phyloP scores from a whole-genome alignment of 257 asterid species.

The Cruciata laevipes region DNA sequence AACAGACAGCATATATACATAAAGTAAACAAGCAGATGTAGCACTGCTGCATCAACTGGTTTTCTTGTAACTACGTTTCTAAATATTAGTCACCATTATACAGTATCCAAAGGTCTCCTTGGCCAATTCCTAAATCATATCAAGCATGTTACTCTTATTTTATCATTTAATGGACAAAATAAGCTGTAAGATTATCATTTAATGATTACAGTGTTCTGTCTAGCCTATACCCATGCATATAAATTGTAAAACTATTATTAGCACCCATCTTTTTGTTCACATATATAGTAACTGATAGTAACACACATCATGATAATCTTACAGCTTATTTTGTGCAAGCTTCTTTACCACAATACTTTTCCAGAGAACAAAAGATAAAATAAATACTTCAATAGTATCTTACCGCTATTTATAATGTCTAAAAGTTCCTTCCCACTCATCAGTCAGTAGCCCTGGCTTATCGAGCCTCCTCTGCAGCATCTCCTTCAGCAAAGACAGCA shows the following conservation, averaged over 20 bases:
- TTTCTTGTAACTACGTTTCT: not conserved
- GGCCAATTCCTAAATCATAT: not conserved
- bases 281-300: too few relatives aligned
- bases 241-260: too few relatives aligned
- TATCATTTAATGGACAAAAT: too few relatives aligned
- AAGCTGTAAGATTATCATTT: too few relatives aligned
- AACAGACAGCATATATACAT: too few relatives aligned
- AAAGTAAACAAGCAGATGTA: too few relatives aligned
- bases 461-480: constrained; percentile 93
- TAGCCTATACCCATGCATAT: not conserved
- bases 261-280: not conserved
- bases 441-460: constrained; percentile 93
- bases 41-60: not conserved
- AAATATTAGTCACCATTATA: not conserved
- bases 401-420: constrained; percentile 70
- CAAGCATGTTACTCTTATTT: not conserved
- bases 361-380: not conserved
- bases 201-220: not conserved
- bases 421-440: constrained; percentile 91
- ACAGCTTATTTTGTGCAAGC: not conserved
- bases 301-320: not conserved
- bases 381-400: constrained; percentile 6
- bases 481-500: constrained; percentile 98
- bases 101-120: not conserved
- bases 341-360: not conserved